Conservation (phyloP, 148 eudicot species). For the Vaccinium myrtillus region DNA sequence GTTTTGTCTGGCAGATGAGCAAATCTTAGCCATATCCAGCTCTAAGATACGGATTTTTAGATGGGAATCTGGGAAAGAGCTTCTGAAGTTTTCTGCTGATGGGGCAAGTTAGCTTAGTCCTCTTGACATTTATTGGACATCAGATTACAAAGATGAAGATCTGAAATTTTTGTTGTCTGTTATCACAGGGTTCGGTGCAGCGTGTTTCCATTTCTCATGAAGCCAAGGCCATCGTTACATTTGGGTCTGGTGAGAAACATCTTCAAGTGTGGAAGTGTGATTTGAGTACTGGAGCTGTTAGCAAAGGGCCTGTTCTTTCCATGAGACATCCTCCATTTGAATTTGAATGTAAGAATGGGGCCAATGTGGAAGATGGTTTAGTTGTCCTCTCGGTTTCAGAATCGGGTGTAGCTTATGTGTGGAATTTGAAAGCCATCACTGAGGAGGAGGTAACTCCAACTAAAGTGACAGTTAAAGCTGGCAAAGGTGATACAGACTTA, state of each 20-base stretch:
- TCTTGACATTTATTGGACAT: background rate
- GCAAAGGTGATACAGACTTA: conserved; percentile 10
- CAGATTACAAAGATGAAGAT: background rate
- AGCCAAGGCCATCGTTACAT: conserved; percentile 27
- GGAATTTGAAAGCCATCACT: conserved; percentile 26
- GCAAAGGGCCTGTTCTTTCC: conserved; percentile 30
- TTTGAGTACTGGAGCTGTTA: conserved; percentile 17
- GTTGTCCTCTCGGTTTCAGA: conserved; percentile 37
- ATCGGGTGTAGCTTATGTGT: conserved; percentile 28
- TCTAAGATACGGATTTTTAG: conserved; percentile 27
- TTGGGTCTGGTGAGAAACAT: conserved; percentile 25
- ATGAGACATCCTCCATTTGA: conserved; percentile 30
- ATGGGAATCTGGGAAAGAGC: conserved; percentile 34
- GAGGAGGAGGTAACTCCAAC: conserved; percentile 33
- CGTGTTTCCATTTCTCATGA: conserved; percentile 25
- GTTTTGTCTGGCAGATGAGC: conserved; percentile 25
- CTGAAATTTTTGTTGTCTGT: background rate
- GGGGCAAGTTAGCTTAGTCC: conserved; percentile 22
- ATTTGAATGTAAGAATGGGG: conserved; percentile 29
- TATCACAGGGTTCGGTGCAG: conserved; percentile 26
- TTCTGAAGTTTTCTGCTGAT: conserved; percentile 35
- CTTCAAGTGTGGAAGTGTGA: conserved; percentile 36
- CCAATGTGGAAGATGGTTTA: conserved; percentile 26
- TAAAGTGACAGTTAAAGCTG: conserved; percentile 28
- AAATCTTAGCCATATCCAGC: conserved; percentile 29